Evolutionary conservation across 345 rosid species (phyloP).

Genomic region (Rhizophora mangle): DNA sequence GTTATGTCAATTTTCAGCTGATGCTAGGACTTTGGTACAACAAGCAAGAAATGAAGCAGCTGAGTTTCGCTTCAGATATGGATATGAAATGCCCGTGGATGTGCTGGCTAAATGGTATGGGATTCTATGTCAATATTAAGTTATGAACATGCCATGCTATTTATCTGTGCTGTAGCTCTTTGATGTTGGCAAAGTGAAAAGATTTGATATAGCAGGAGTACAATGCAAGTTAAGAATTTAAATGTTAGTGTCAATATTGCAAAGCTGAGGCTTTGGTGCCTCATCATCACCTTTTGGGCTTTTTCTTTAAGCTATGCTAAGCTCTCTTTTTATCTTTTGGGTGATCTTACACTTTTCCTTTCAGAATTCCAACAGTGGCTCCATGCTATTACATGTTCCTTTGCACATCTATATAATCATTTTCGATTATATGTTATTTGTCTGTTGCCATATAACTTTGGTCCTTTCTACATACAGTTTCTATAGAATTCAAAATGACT

Average conservation of each 20-base stretch:
- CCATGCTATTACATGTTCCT: not conserved
- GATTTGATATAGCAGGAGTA: no score
- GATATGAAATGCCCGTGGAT: slow-evolving; percentile 98
- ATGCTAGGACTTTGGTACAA: slow-evolving; percentile 94
- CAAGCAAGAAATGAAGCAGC: slow-evolving; percentile 99
- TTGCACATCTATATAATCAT: slow-evolving; percentile 1
- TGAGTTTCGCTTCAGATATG: slow-evolving; percentile 89
- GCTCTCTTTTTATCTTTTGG: no score
- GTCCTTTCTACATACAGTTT: not conserved
- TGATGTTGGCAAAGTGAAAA: no score
- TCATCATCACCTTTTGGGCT: no score
- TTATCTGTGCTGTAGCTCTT: no score
- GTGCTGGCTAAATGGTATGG: slow-evolving; percentile 70
- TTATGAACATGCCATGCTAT: no score
- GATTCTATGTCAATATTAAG: no score
- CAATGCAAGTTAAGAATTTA: no score
- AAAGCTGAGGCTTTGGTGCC: no score
- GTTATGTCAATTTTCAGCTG: slow-evolving; percentile 52
- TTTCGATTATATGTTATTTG: not conserved
- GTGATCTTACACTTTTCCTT: no score
- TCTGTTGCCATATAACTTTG: not conserved
- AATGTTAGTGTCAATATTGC: no score
- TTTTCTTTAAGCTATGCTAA: no score
- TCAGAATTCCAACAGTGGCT: not conserved
- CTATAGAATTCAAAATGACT: not conserved